A percentile compares a stretch with the other conserved stretches of the same genome.
phyloP scores from a whole-genome alignment of 1,284 basidiomycete genomes.

The Sutorius eximius region DNA sequence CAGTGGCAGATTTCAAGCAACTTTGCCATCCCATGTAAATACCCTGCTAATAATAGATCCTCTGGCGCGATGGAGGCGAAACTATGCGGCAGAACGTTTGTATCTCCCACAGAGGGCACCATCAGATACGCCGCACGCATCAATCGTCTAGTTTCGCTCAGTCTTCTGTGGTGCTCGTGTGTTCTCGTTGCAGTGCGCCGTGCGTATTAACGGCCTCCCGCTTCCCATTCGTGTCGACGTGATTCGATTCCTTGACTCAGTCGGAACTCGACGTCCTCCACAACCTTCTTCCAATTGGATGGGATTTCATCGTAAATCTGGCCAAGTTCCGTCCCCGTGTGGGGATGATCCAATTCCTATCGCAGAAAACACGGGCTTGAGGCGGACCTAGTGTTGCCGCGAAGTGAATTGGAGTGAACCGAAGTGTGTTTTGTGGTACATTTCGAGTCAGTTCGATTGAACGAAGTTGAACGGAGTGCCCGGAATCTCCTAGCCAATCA shows the following conservation, averaged over 20 bases:
- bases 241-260: background rate
- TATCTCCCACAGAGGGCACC: background rate
- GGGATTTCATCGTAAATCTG: background rate
- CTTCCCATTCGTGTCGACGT: background rate
- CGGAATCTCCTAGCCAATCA: no score
- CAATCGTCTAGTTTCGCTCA: background rate
- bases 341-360: background rate
- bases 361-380: background rate
- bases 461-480: no score
- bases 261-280: no score
- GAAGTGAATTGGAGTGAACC: no score
- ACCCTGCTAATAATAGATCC: slow-evolving; percentile 5
- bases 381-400: background rate
- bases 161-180: background rate
- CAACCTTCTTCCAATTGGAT: background rate
- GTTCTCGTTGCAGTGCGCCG: background rate
- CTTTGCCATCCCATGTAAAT: slow-evolving; percentile 8
- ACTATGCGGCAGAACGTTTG: no score
- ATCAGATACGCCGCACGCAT: background rate
- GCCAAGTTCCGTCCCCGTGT: background rate
- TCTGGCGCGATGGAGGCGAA: background rate
- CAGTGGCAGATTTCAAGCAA: background rate
- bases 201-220: no score
- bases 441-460: no score
- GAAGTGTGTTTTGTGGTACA: no score